Evolutionary conservation across 148 eudicot species (phyloP), one percentile per base, ranked within the genome.

Genomic region (Dysphania ambrosioides): DNA sequence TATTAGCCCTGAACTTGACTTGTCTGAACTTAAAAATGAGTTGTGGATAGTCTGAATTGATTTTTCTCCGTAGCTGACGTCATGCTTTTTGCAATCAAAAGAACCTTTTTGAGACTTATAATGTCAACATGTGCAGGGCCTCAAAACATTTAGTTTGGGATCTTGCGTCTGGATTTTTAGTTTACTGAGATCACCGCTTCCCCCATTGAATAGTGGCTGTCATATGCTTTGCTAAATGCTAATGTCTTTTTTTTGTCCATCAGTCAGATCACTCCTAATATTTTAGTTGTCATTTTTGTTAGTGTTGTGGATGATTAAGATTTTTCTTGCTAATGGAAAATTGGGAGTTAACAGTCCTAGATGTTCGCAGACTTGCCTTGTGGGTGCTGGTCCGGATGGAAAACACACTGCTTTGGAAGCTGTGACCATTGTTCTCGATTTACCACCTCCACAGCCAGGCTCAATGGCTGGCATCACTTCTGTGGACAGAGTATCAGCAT

Each of bases 371-470:
- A 91, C 97, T 60, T 93, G 97, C 86, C 87, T 91, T 70, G 90
- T 95, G 66, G 99, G 99, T 80, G 99, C 99, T 75, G 99, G 97
- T 56, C 93, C 93, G 66, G 92, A 87, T 78, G 99, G 99, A 42
- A 95, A 95, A 82, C 99, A 95, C 77, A 95, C 96, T 64, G 99
- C 99, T 76, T 77, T 95, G 75, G 99, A 95, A 81, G 97, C 99
- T 53, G 99, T 95, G 66, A 95, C 99, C 21, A 90, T 95, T 65
- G 99, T 95, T 85, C 99, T 95, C 72, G 99, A 95, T 86, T 82
- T 95, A 79, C 99, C 97, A 32, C 93, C 99, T 77, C 99, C 99
- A 62, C 97, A 92, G 81, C 99, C 99, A 60, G 99, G 94, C 69
- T 95, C 94, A 32, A 90, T 87, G 88, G 83, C 81, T 11, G 96